A percentile compares a stretch with the other conserved stretches of the same genome.
phyloP scores from a whole-genome alignment of 139 green algal genomes.

The Chlamydomonas sp. region DNA sequence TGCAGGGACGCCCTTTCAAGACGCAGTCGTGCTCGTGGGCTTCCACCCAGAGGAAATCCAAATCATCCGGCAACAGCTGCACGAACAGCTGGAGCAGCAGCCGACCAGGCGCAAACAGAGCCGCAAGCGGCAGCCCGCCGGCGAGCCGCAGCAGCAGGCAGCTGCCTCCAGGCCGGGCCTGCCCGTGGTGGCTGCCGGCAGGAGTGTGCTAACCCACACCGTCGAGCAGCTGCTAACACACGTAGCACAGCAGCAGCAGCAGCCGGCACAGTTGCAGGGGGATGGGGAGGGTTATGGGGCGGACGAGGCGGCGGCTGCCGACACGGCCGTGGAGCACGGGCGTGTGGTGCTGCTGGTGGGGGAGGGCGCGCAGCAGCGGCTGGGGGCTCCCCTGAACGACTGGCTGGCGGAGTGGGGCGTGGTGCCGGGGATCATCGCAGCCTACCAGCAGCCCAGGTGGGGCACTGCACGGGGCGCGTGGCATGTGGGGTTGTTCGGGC shows the following conservation, averaged over 20 bases:
- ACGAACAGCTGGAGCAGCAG: not conserved
- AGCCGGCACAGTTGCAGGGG: not conserved
- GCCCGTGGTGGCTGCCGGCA: too few species aligned
- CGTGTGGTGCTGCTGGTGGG: slow-evolving; percentile 44
- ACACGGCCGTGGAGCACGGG: not conserved
- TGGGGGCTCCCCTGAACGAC: slow-evolving; percentile 29
- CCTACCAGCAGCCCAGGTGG: slow-evolving; percentile 26
- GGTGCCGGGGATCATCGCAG: slow-evolving; percentile 38
- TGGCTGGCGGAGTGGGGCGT: slow-evolving; percentile 25
- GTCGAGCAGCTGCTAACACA: too few species aligned
- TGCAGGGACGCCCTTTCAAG: not conserved
- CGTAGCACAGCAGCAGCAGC: not conserved
- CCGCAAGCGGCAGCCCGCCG: not conserved
- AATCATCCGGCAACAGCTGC: not conserved
- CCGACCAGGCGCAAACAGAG: not conserved
- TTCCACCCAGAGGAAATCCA: slow-evolving; percentile 33
- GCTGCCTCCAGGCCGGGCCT: too few species aligned
- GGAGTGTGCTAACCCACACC: too few species aligned
- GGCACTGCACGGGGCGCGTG: not conserved
- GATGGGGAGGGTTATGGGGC: not conserved
- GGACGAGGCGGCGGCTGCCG: not conserved
- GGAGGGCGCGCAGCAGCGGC: not conserved
- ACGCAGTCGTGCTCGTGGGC: slow-evolving; percentile 27
- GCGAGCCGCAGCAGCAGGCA: not conserved
- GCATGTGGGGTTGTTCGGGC: not conserved